Base-by-base conservation (phyloP, 352 stramenopile genomes). In the Phytopythium mirpurense region DNA sequence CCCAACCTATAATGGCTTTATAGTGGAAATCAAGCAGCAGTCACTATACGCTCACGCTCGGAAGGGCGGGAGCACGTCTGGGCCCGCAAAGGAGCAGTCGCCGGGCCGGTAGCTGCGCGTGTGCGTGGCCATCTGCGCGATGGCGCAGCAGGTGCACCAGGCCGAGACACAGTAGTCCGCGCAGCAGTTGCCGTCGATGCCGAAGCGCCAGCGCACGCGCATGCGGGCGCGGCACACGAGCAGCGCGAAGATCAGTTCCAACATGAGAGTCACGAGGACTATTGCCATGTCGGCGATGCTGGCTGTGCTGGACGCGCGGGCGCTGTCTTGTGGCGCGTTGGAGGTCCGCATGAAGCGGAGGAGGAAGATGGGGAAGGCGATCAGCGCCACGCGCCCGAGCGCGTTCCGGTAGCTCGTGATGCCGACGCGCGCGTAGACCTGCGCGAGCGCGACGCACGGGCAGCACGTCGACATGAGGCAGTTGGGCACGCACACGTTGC, bases 61-160 rank as follows among this genome's bases (percentile, higher is more conserved):
- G 45, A 67, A 73, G 11, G 53, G 46, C 3, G 54, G 58, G 31
- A 74, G 51, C 23, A 56, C 54, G 5, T 62, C 54, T 21, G 61
- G 61, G 29, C 56, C 26, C 47, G 27, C 2, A 34, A 73, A 74
- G 21, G 58, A 56, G 52, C 68, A 77, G 21, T 42, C 51, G 12
- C 65, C 62, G 7, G 57, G 61, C 18, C 16, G 63, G 64, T 77
- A 77, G 48, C 61, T 74, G 41, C 70, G 65, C 11, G 59, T 24
- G 55, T 77, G 68, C 1, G 64, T 67, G 11, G 68, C 68, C 24
- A 77, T 65, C 55, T 77, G 68, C 11, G 64, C 63, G 26, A 77
- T 58, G 12, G 56, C 42, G 54, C 63, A 75, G 48, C 54, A 65
- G 9, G 49, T 34, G 58, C 68, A 77, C 23, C 58, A 72, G 34